Evolutionary conservation across 1,139 yeast genomes (phyloP), one percentile per base, ranked within the genome.

Genomic region (Geotrichum siamense): DNA sequence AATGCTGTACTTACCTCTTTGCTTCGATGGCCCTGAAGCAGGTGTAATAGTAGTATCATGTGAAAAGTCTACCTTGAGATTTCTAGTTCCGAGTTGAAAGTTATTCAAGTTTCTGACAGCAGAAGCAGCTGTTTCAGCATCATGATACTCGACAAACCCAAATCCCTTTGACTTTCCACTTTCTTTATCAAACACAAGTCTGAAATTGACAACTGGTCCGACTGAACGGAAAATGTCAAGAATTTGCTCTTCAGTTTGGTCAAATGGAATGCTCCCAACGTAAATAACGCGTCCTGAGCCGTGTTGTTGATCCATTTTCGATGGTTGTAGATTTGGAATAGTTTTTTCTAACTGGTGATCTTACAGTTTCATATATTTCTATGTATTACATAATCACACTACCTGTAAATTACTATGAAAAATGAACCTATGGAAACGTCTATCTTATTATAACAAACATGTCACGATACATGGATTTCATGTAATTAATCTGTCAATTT

Each of bases 151-250:
- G 17, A 89, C 81, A 55, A 82, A 84, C 2, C 95, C 96, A 61
- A 78, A 85, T 1, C 97, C 97, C 61, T 82, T 86, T 15, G 95
- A 84, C 58, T 81, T 82, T 2, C 97, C 97, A 0, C 95, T 86
- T 47, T 79, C 79, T 36, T 84, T 82, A 61, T 89, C 97, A 60
- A 89, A 85, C 59, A 85, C 73, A 56, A 89, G 71, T 59, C 82
- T 79, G 51, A 86, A 69, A 50, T 76, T 79, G 34, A 75, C 74
- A 2, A 91, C 94, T 0, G 97, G 96, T 0, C 97, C 97, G 2
- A 85, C 87, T 0, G 89, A 76, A 44, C 71, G 31, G 49, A 89
- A 89, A 19, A 84, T 78, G 50, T 82, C 87, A 62, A 79, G 65
- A 25, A 91, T 82, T 62, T 89, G 96, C 56, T 87, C 95, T 61